Evolutionary conservation across 2,329 filamentous ascomycete genomes (phyloP), one percentile per base, ranked within the genome.

Genomic region (Penicillium sumatraense): DNA sequence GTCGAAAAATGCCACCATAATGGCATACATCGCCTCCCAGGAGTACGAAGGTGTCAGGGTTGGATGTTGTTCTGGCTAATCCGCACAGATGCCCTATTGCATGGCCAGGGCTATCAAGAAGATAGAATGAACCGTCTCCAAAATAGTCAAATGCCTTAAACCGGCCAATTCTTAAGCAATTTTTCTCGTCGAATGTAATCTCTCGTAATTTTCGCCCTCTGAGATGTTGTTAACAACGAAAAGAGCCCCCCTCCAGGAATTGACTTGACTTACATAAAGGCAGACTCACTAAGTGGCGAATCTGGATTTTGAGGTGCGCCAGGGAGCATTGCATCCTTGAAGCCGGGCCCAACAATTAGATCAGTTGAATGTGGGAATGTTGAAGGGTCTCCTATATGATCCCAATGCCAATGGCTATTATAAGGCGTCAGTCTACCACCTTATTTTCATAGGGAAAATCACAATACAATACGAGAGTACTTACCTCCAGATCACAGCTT

Each of bases 1-100:
- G 80, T n/a, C 80, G 66, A 18, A 81, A 73, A 57, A 80, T 74
- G 18, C 75, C 76, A 8, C 67, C 69, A 53, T 81, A 75, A 56
- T 82, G 80, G 31, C 72, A 76, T 5, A 74, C 68, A 61, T 83
- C 81, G 16, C 78, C 80, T 24, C 78, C 81, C 70, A 83, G 78
- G 59, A 82, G 74, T 24, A 82, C 74, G 61, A 82, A 83, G 1
- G 69, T 63, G 16, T 72, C 67, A 11, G 72, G 71, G n/a, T 26
- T 51, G 2, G 41, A 35, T 2, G 59, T 62, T 0, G 75, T 78
- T 7, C 81, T 71, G 1, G 79, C 81, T 0, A 85, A 71, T 3
- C 73, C 82, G 10, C 53, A 42, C 16, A 64, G 21, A 61, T 85
- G 82, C 1, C 83, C 83, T 0, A 82, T 81, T 3, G 78, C 63